These are phyloP conservation scores for Aaosphaeria arxii DNA, from an alignment of 2,329 filamentous ascomycete genomes.

Conservation along the genomic window DNA sequence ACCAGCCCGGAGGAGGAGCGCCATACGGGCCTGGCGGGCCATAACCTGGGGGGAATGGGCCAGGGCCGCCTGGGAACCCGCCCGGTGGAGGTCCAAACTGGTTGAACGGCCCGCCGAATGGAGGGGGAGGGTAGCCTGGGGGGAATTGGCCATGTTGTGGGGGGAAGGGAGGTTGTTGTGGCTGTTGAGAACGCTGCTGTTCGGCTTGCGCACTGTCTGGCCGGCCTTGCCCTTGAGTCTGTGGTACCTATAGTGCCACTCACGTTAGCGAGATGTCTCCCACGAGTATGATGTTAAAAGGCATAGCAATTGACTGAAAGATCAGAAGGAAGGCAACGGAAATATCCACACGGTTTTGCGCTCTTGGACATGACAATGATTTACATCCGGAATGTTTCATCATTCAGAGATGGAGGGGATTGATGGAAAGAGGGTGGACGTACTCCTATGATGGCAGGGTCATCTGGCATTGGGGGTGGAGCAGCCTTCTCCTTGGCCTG, in stretches of 20 bases:
- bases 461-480: slow-evolving; percentile 78
- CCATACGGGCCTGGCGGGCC: slow-evolving; percentile 69
- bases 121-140: slow-evolving; percentile 39
- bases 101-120: slow-evolving; percentile 41
- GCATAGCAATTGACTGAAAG: neutral
- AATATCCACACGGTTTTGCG: slow-evolving; percentile 93
- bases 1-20: slow-evolving; percentile 69
- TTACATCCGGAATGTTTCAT: slow-evolving; percentile 98
- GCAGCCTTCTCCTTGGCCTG: slow-evolving; percentile 71
- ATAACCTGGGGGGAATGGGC: slow-evolving; percentile 59
- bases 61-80: slow-evolving; percentile 44
- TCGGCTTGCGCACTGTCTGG: slow-evolving; percentile 5
- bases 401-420: slow-evolving; percentile 52
- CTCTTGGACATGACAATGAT: slow-evolving; percentile 80
- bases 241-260: slow-evolving; percentile 18
- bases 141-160: slow-evolving; percentile 38
- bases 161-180: slow-evolving; percentile 8
- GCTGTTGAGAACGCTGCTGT: slow-evolving; percentile 25
- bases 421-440: slow-evolving; percentile 49
- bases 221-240: slow-evolving; percentile 16
- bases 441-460: slow-evolving; percentile 96
- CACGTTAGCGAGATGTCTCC: neutral
- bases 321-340: slow-evolving; percentile 99
- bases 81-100: slow-evolving; percentile 46
- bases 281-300: neutral